Conservation (phyloP, 495 filamentous ascomycete species). For the Aspergillus diversus region DNA sequence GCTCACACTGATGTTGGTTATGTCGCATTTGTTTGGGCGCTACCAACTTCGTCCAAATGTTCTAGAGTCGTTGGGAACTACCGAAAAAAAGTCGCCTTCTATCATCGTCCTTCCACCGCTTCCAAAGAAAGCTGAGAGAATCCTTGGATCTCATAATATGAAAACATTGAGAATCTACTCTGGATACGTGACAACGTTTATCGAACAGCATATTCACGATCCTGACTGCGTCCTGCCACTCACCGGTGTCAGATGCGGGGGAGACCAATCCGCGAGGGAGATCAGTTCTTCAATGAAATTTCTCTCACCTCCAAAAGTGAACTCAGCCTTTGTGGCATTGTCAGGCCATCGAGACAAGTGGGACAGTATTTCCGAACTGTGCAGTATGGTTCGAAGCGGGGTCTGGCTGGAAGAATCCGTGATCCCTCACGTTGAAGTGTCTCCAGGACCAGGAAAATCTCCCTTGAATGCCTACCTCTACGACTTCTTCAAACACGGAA, state of each 20-base stretch:
- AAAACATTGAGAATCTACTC: slow-evolving; percentile 64
- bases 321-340: slow-evolving; percentile 71
- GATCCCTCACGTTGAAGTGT: slow-evolving; percentile 65
- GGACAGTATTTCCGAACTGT: slow-evolving; percentile 63
- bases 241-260: slow-evolving; percentile 51
- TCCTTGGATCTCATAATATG: slow-evolving; percentile 63
- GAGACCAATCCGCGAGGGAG: slow-evolving; percentile 18
- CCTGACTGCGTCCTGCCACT: slow-evolving; percentile 62
- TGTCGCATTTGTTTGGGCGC: slow-evolving; percentile 71
- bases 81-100: slow-evolving; percentile 55
- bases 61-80: slow-evolving; percentile 45
- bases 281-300: slow-evolving; percentile 16
- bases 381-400: slow-evolving; percentile 59
- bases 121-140: slow-evolving; percentile 55
- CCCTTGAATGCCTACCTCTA: slow-evolving; percentile 71
- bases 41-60: slow-evolving; percentile 43
- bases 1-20: slow-evolving; percentile 61
- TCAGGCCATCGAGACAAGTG: slow-evolving; percentile 69
- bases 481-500: slow-evolving; percentile 76
- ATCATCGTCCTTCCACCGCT: slow-evolving; percentile 65
- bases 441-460: slow-evolving; percentile 52
- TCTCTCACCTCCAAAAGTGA: slow-evolving; percentile 42
- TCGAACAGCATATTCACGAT: slow-evolving; percentile 60
- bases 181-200: slow-evolving; percentile 69
- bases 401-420: slow-evolving; percentile 75